These are phyloP conservation scores for Climacium dendroides DNA, from an alignment of 225 moss, liverwort and hornwort species.

Conservation along the genomic window DNA sequence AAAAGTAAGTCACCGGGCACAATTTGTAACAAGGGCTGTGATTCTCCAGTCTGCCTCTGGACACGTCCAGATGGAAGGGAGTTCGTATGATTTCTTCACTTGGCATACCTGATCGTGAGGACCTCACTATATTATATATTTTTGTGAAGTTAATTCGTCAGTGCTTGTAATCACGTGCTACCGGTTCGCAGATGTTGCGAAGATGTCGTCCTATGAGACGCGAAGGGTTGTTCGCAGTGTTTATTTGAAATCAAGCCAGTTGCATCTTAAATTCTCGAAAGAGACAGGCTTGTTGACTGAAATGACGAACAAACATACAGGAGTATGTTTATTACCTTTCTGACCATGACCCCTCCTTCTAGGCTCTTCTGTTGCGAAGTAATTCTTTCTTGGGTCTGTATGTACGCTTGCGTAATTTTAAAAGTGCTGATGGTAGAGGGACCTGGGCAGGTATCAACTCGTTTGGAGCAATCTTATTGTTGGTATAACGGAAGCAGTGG, in stretches of 20 bases:
- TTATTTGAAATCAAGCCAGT: slow-evolving; percentile 41
- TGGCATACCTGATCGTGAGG: background rate
- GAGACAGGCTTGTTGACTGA: slow-evolving; percentile 42
- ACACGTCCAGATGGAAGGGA: background rate
- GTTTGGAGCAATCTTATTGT: slow-evolving; percentile 78
- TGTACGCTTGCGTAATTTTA: background rate
- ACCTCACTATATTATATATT: background rate
- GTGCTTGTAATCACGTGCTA: background rate
- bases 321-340: slow-evolving; percentile 10
- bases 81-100: background rate
- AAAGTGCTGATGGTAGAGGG: background rate
- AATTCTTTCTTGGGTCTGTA: background rate
- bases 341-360: background rate
- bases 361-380: background rate
- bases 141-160: background rate
- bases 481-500: slow-evolving; percentile 98
- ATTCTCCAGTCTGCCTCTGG: background rate
- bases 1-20: slow-evolving; percentile 15
- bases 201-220: slow-evolving; percentile 37
- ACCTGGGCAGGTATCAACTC: slow-evolving; percentile 36
- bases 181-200: slow-evolving; percentile 41
- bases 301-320: slow-evolving; percentile 33
- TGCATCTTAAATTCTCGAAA: slow-evolving; percentile 55
- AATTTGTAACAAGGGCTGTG: background rate
- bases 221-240: slow-evolving; percentile 24